A percentile compares a stretch with the other conserved stretches of the same genome.
phyloP scores from a whole-genome alignment of 1,284 basidiomycete genomes.

The Boletus holoroseus region DNA sequence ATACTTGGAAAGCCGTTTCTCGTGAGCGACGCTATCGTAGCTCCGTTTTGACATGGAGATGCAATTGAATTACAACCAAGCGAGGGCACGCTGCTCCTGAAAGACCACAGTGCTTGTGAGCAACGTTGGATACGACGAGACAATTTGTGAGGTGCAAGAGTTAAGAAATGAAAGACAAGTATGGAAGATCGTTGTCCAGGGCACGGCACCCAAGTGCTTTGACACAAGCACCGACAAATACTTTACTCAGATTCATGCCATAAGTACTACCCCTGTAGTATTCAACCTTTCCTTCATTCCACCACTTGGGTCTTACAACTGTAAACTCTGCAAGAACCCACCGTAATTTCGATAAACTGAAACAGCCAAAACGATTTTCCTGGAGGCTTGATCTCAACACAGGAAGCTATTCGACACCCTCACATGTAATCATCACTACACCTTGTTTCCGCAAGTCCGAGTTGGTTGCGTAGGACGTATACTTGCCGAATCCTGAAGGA shows the following conservation, averaged over 20 bases:
- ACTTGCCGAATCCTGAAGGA: background rate
- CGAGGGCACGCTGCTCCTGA: constrained; percentile 1
- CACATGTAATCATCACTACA: background rate
- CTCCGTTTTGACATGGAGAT: constrained; percentile 58
- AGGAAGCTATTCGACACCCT: background rate
- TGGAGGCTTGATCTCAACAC: background rate
- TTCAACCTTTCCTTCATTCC: background rate
- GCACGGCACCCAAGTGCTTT: background rate
- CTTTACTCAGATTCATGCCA: background rate
- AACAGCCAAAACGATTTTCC: background rate
- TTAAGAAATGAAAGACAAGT: background rate
- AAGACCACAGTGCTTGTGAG: constrained; percentile 5
- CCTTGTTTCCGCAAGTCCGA: background rate
- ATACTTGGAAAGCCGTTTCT: constrained; percentile 66
- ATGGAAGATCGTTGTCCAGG: constrained; percentile 4
- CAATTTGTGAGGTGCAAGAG: background rate
- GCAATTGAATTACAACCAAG: constrained; percentile 7
- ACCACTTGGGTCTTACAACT: background rate
- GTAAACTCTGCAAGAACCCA: background rate
- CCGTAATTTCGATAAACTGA: background rate
- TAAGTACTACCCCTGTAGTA: no score
- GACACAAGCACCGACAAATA: constrained; percentile 31
- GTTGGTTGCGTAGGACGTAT: background rate
- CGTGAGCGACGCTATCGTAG: constrained; percentile 60
- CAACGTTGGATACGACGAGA: background rate